Evolutionary conservation across 179 eudicot genomes (phyloP).

Genomic region (Heliamphora pulchella): DNA sequence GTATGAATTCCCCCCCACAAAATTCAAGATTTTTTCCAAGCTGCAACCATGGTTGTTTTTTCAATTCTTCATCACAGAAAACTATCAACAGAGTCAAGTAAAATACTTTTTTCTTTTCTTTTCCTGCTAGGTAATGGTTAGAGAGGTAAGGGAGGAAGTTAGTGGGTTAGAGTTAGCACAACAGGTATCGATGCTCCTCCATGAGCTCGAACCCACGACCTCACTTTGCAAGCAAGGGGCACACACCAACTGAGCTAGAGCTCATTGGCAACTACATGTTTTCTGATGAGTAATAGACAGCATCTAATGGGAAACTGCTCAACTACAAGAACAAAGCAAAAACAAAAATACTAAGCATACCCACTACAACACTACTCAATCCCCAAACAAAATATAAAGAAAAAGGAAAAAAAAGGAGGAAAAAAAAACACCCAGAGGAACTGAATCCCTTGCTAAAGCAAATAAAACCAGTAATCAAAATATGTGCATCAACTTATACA

Average conservation of each 20-base stretch:
- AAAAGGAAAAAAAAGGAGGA: too few relatives aligned
- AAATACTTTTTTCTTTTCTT: not conserved
- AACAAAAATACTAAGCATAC: not conserved
- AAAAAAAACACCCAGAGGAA: not conserved
- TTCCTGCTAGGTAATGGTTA: too few relatives aligned
- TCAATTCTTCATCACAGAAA: constrained; percentile 1
- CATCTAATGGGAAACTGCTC: not conserved
- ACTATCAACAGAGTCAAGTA: not conserved
- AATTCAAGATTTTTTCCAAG: not conserved
- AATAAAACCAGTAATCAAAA: too few relatives aligned
- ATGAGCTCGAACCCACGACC: too few relatives aligned
- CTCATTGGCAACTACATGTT: not conserved
- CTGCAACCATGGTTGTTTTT: not conserved
- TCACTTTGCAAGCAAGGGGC: too few relatives aligned
- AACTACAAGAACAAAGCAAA: not conserved
- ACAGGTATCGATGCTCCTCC: too few relatives aligned
- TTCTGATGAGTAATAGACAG: not conserved
- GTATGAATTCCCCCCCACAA: not conserved
- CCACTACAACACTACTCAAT: not conserved
- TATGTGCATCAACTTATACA: not conserved
- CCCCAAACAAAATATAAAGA: not conserved
- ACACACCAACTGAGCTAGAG: too few relatives aligned
- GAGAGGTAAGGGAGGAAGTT: too few relatives aligned
- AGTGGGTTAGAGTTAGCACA: too few relatives aligned
- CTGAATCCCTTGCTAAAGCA: not conserved